Conservation (phyloP, 2,329 filamentous ascomycete genomes). For the Neocatenulostroma microsporum region DNA sequence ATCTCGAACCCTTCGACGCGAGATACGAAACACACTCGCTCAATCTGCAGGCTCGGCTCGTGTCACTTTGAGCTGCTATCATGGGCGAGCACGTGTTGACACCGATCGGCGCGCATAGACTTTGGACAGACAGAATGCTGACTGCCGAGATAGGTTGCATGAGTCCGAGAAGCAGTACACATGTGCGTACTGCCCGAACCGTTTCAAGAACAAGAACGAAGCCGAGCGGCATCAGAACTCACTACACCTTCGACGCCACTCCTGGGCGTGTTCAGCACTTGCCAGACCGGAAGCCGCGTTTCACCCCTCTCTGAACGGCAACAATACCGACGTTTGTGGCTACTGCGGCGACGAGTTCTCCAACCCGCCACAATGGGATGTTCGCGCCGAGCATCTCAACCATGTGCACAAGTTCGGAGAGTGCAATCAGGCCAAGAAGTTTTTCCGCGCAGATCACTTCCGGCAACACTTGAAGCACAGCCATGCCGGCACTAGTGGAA, state of each 20-base stretch:
- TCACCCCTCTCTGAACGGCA: slow-evolving; percentile 62
- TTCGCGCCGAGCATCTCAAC: slow-evolving; percentile 76
- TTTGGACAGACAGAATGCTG: no score
- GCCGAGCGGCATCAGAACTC: slow-evolving; percentile 95
- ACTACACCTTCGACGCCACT: slow-evolving; percentile 82
- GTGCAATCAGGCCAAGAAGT: slow-evolving; percentile 98
- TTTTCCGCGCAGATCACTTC: slow-evolving; percentile 95
- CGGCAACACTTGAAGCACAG: slow-evolving; percentile 97
- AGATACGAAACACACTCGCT: no score
- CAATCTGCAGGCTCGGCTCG: no score
- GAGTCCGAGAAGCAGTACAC: slow-evolving; percentile 95
- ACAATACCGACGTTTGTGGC: slow-evolving; percentile 68
- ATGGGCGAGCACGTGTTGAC: no score
- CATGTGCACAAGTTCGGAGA: slow-evolving; percentile 93
- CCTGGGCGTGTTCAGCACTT: slow-evolving; percentile 92
- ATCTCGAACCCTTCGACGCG: not conserved
- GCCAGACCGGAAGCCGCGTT: slow-evolving; percentile 68
- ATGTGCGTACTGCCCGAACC: slow-evolving; percentile 84
- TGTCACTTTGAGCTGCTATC: no score
- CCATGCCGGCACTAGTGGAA: slow-evolving; percentile 89
- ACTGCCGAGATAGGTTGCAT: slow-evolving; percentile 68
- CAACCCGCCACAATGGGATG: slow-evolving; percentile 82
- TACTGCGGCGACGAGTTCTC: slow-evolving; percentile 93
- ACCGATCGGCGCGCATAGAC: no score
- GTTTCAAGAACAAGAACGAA: slow-evolving; percentile 99